Evolutionary conservation across 768 basidiomycete genomes (phyloP), one percentile per base, ranked within the genome.

Genomic region (Mycena chlorophos): DNA sequence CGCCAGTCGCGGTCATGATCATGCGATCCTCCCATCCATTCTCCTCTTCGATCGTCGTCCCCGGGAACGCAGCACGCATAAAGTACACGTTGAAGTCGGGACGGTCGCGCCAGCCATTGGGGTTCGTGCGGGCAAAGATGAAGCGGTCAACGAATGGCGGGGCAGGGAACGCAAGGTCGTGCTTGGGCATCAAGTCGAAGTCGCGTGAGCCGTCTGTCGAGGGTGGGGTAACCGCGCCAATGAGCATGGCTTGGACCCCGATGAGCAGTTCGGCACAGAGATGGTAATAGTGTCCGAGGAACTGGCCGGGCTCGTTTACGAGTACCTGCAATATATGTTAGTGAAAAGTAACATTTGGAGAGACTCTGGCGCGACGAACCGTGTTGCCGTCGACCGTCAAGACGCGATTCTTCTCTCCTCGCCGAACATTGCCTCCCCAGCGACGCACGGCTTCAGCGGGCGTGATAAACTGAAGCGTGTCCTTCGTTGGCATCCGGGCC

Each of bases 241-340:
- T 73, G 85, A 85, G 89, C 63, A 89, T 80, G 2, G 88, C 80
- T 80, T 88, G 89, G 3, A 80, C 71, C 30, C 90, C 91, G 26
- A 92, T 72, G 52, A 90, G 72, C 47, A 90, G 81, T 66, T 94
- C 91, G 0, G 87, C 91, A 30, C 86, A 87, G 57, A 91, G 86
- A 69, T 93, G 91, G 70, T 92, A 93, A 68, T 92, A 93, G 67
- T 93, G 91, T 43, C 76, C 73, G 20, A 92, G 77, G 77, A 93
- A 88, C 64, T 91, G 88, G 3, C 68, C 51, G 0, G 89, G 87
- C 58, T 90, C 89, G 66, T 88, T 88, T 63, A 86, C 75, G 29
- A 84, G 66, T 12, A 83, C 56, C 82, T 84, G 48, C 16, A 25
- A 26, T n/a, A 3, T 8, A 46, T 6, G 54, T 25, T 31, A 48